Base-by-base conservation (phyloP, 768 basidiomycete genomes). In the Russula compacta region DNA sequence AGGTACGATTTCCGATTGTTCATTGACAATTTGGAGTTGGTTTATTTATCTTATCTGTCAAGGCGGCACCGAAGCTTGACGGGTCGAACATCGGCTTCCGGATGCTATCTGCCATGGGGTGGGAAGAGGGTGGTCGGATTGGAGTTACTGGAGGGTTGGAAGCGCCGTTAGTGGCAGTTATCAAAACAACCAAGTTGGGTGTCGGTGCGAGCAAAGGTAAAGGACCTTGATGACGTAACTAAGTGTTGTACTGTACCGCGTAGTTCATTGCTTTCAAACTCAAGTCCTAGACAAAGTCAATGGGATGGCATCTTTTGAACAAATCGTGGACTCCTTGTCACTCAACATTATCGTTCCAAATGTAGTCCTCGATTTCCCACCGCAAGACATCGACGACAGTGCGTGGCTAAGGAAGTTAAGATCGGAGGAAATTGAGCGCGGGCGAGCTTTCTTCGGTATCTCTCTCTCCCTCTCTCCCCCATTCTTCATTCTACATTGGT, bases 21-120 rank as follows among this genome's bases (percentile, higher is more conserved):
- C 32, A 1, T 8, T 50, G 6, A 54, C 15, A 2, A 15, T 32
- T 11, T 43, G 21, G 44, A 12, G 17, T 14, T 2, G 40, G 3
- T n/a, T 32, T 42, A 43, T 32, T 54, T 19, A 43, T n/a, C 19
- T 10, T 39, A 21, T 49, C 4, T 64, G 53, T 9, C 15, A 69
- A 88, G 79, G 85, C 85, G 51, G 92, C 91, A 14, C 89, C 89
- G 2, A 92, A 86, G 74, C 87, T 98, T 56, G 85, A 81, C 14
- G 77, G 81, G 64, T 75, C 82, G 2, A 98, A 98, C 67, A 69
- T 94, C 53, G 95, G 95, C 0, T 97, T 95, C 76, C 82, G 74
- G 74, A 82, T 98, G 83, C 71, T 98, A 64, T 83, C 86, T 15
- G 77, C 81, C 62, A 97, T 98, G 95, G 95, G 95, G 44, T 95